A percentile compares a stretch with the other conserved stretches of the same genome.
These are phyloP conservation scores for Lomentospora prolificans DNA, from an alignment of 2,329 filamentous ascomycete genomes.

Conservation along the genomic window DNA sequence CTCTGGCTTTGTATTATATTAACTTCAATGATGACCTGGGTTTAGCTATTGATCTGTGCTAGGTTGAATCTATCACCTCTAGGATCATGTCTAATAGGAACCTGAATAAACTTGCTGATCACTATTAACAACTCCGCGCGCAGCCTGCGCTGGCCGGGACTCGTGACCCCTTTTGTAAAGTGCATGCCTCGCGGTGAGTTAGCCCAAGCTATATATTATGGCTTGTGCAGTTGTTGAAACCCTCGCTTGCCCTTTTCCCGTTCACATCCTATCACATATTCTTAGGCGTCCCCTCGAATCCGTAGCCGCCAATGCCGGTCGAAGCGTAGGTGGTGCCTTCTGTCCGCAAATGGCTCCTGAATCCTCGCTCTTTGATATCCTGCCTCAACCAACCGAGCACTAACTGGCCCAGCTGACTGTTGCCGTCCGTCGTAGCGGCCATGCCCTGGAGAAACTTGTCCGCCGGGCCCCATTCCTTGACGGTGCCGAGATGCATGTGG, in stretches of 20 bases:
- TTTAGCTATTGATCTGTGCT: no score
- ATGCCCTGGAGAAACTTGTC: conserved; percentile 52
- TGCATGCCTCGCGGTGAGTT: no score
- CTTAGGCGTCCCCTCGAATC: conserved; percentile 37
- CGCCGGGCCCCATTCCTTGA: conserved; percentile 77
- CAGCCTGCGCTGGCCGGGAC: no score
- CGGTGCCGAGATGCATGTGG: conserved; percentile 83
- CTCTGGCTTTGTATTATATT: no score
- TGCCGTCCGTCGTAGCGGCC: conserved; percentile 42
- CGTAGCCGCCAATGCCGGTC: conserved; percentile 44
- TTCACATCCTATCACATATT: not conserved
- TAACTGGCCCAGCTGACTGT: conserved; percentile 76
- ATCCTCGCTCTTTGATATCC: conserved; percentile 70
- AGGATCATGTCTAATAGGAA: not conserved
- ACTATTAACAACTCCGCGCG: no score
- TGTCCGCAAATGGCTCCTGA: conserved; percentile 50
- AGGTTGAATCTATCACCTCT: not conserved
- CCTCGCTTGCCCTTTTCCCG: conserved; percentile 15
- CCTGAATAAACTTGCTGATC: no score
- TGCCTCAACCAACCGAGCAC: conserved; percentile 80
- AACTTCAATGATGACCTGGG: no score
- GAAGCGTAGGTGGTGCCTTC: conserved; percentile 56
- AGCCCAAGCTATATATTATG: not conserved
- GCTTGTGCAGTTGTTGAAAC: not conserved
- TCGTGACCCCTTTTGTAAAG: no score